Percentiles rank a stretch among this genome's conserved stretches.
phyloP scores from a whole-genome alignment of 495 filamentous ascomycete genomes.

The Aspergillus heteromorphus region DNA sequence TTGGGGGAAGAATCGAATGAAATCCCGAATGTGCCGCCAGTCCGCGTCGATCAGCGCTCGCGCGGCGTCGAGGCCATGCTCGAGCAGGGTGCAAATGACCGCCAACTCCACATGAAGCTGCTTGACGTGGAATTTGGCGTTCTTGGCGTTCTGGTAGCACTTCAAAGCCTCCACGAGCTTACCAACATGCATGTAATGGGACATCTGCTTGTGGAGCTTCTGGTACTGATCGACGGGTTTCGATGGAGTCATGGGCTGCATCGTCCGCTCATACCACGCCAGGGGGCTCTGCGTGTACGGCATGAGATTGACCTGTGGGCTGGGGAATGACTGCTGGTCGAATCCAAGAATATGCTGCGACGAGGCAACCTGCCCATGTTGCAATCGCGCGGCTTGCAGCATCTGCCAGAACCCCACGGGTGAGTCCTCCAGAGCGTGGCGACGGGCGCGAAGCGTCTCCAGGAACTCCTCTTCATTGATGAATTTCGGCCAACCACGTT shows the following conservation, averaged over 20 bases:
- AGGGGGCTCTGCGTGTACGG: constrained; percentile 9
- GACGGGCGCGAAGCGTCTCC: constrained; percentile 25
- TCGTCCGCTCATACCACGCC: constrained; percentile 24
- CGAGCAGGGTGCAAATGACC: constrained; percentile 32
- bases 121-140: constrained; percentile 22
- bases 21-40: constrained; percentile 20
- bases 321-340: constrained; percentile 24
- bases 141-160: constrained; percentile 24
- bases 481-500: constrained; percentile 29
- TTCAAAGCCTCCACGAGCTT: constrained; percentile 26
- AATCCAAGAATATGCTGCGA: constrained; percentile 37
- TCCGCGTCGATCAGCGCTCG: constrained; percentile 28
- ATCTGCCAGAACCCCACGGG: constrained; percentile 42
- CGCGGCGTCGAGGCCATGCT: constrained; percentile 27
- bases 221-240: constrained; percentile 29
- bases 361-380: constrained; percentile 25
- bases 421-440: constrained; percentile 25
- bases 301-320: constrained; percentile 17
- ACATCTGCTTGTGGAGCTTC: constrained; percentile 33
- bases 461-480: constrained; percentile 26
- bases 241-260: constrained; percentile 22
- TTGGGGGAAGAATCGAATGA: constrained; percentile 23
- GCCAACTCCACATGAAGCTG: constrained; percentile 34
- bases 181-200: constrained; percentile 33
- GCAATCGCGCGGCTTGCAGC: constrained; percentile 36